phyloP scores from a whole-genome alignment of 352 stramenopile genomes.

The Discostella stelligera region DNA sequence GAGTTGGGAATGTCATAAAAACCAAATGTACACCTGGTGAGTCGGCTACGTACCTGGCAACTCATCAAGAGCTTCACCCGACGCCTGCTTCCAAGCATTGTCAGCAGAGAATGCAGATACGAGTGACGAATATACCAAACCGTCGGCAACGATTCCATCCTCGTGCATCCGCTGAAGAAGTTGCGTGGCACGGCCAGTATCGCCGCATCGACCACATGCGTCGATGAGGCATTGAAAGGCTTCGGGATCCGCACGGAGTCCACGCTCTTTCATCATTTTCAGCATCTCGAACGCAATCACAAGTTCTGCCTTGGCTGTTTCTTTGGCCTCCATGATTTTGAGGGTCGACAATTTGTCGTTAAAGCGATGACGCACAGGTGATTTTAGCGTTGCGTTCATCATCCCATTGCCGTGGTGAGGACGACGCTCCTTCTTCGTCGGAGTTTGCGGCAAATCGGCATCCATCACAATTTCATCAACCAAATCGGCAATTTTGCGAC shows the following conservation, averaged over 20 bases:
- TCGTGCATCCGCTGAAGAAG: constrained; percentile 80
- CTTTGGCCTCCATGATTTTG: constrained; percentile 79
- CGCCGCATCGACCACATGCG: constrained; percentile 76
- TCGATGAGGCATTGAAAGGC: constrained; percentile 81
- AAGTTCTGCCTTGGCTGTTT: constrained; percentile 70
- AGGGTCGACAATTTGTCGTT: constrained; percentile 64
- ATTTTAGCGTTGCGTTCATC: constrained; percentile 22
- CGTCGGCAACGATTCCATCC: constrained; percentile 81
- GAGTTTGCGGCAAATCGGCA: constrained; percentile 34
- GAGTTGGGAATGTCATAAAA: background rate
- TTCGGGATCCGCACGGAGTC: constrained; percentile 71
- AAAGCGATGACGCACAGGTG: constrained; percentile 49
- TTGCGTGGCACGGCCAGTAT: constrained; percentile 76
- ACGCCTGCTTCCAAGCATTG: constrained; percentile 66
- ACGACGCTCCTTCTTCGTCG: constrained; percentile 22
- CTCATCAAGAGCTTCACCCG: constrained; percentile 57
- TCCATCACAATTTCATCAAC: constrained; percentile 45
- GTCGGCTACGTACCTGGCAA: constrained; percentile 53
- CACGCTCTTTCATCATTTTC: constrained; percentile 80
- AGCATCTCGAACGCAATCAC: constrained; percentile 82
- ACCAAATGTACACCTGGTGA: background rate
- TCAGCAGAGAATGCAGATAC: constrained; percentile 80
- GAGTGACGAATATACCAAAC: constrained; percentile 81
- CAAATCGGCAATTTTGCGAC: constrained; percentile 24
- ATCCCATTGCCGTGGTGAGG: constrained; percentile 7